Percentiles rank a stretch among this genome's conserved stretches.
phyloP scores from a whole-genome alignment of 306 rosid species.

The Inga laurina region DNA sequence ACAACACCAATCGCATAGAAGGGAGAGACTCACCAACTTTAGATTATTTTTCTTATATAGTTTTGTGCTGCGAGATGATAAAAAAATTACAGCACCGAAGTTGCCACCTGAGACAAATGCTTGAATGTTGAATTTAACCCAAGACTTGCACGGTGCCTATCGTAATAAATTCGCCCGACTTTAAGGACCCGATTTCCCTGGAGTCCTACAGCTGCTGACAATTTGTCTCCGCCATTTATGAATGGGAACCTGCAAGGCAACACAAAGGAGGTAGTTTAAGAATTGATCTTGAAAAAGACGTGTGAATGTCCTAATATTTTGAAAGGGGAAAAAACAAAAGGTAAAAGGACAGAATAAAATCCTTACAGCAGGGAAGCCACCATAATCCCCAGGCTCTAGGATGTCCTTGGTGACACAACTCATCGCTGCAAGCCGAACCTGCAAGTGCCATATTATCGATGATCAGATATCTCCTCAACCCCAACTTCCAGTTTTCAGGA shows the following conservation, averaged over 20 bases:
- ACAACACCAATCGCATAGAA: neutral
- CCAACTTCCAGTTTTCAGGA: conserved; percentile 6
- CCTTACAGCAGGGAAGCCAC: conserved; percentile 82
- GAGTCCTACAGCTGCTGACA: conserved; percentile 40
- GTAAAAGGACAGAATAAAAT: conserved; percentile 10
- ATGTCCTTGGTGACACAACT: conserved; percentile 86
- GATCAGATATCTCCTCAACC: conserved; percentile 35
- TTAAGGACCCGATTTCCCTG: conserved; percentile 35
- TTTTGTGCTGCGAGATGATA: conserved; percentile 12
- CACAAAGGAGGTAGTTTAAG: conserved; percentile 6
- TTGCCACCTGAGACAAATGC: neutral
- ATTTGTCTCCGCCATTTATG: conserved; percentile 80
- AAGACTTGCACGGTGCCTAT: neutral
- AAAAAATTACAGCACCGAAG: neutral
- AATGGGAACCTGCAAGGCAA: conserved; percentile 61
- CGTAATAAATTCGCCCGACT: conserved; percentile 7
- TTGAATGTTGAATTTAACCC: neutral
- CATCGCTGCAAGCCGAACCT: conserved; percentile 87
- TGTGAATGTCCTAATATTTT: neutral
- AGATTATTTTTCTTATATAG: neutral
- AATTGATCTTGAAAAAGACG: neutral
- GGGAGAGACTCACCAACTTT: neutral
- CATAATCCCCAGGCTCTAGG: conserved; percentile 82
- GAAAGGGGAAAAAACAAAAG: neutral
- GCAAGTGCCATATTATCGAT: conserved; percentile 33